phyloP scores from a whole-genome alignment of 345 rosid species.

The Leavenworthia alabamica region DNA sequence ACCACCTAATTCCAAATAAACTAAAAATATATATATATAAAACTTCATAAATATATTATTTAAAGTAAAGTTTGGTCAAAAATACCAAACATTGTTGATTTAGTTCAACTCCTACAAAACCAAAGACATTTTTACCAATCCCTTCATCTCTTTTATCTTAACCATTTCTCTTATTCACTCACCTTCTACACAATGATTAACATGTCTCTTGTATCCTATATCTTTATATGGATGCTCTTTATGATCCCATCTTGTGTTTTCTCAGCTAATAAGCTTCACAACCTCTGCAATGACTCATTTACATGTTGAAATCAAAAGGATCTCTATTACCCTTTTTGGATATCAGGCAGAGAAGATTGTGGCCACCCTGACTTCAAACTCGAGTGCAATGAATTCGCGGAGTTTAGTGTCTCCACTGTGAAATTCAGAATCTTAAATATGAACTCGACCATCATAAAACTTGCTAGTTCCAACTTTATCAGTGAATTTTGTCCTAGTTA shows the following conservation, averaged over 20 bases:
- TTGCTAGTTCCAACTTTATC: too few species aligned
- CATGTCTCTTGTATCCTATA: background rate
- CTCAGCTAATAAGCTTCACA: background rate
- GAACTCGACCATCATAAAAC: too few species aligned
- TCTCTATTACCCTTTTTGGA: conserved; percentile 36
- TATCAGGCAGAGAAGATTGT: background rate
- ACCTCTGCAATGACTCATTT: background rate
- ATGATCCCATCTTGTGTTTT: conserved; percentile 14
- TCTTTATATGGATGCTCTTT: conserved; percentile 6
- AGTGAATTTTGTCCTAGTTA: conserved; percentile 15
- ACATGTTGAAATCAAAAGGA: background rate
- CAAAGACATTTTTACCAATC: conserved; percentile 7
- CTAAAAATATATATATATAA: background rate
- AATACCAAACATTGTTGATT: conserved; percentile 18
- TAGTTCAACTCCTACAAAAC: conserved; percentile 20
- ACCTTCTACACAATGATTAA: conserved; percentile 14
- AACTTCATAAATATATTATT: background rate
- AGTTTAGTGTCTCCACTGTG: too few species aligned
- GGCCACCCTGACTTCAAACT: too few species aligned
- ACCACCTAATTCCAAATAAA: conserved; percentile 35
- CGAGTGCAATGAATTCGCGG: too few species aligned
- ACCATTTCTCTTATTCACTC: background rate
- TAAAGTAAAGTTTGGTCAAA: conserved; percentile 2
- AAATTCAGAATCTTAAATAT: too few species aligned
- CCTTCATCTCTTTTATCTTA: background rate